Evolutionary conservation across 2,329 filamentous ascomycete genomes (phyloP), one percentile per base, ranked within the genome.

Genomic region (Colletotrichum sp.): DNA sequence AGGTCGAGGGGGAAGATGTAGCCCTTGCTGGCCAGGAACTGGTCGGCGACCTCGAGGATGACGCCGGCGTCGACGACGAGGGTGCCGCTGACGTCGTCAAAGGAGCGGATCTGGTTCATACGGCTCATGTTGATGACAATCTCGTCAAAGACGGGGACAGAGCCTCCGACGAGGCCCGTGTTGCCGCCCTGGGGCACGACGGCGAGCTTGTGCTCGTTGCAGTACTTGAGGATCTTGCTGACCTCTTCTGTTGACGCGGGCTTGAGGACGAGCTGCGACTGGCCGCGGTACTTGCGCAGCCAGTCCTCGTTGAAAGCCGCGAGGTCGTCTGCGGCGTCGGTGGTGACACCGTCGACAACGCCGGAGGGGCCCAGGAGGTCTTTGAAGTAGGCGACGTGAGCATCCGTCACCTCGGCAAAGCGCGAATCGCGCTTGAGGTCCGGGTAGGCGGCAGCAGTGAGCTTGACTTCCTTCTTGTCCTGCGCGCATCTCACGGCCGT

Each of bases 211-310:
- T 96, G 93, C 78, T 97, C 93, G 84, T 98, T 98, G 90, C 97
- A 99, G 88, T 98, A 98, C 83, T 93, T 93, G 78, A 99, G 85
- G 73, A 98, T 93, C 85, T 93, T 90, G 90, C 95, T 98, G 79
- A 98, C 94, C 84, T 99, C 93, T 79, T 96, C 92, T 1, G 95
- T 96, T 18, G 91, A 93, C 66, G 89, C 90, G 13, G 97, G 97
- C 85, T 95, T 97, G 76, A 99, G 86, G 6, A 98, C 95, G 31
- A 99, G 87, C 80, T 93, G 92, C 75, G 94, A 92, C 84, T 98
- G 95, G 34, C 97, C 97, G 75, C 94, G 93, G 87, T 98, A 99
- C 86, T 99, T 99, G 84, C 94, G 93, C 96, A 99, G 98, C 97
- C 97, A 99, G 86, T 99, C 97, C 81, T 93, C 92, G 84, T 99